A percentile compares a stretch with the other conserved stretches of the same genome.
Conservation (phyloP, 805 yeast genomes). For the Starmerella sp. region DNA sequence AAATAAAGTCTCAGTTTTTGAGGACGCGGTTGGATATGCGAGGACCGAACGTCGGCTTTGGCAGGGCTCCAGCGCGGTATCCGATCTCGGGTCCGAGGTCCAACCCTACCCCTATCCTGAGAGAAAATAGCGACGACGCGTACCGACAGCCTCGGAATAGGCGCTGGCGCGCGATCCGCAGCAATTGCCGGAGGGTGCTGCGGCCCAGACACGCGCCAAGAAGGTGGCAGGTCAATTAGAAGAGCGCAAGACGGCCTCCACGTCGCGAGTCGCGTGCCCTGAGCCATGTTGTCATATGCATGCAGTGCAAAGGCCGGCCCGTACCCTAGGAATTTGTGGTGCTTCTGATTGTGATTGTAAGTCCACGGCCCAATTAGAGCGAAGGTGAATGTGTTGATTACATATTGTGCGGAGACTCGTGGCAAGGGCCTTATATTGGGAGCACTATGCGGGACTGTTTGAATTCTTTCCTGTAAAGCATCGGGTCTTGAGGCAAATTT, state of each 20-base stretch:
- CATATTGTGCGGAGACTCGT: constrained; percentile 10
- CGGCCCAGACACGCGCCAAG: too few relatives aligned
- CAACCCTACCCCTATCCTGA: neutral
- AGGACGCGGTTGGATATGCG: neutral
- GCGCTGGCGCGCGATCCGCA: neutral
- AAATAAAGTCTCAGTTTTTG: too few relatives aligned
- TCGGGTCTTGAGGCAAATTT: constrained; percentile 1
- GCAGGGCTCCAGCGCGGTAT: neutral
- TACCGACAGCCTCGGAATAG: neutral
- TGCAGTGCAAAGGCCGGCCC: neutral
- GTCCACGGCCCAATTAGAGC: constrained; percentile 11
- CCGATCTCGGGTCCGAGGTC: constrained; percentile 16
- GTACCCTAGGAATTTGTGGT: neutral
- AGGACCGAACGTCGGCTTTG: neutral
- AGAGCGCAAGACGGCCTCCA: too few relatives aligned
- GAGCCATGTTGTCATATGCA: constrained; percentile 2
- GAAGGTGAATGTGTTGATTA: constrained; percentile 13
- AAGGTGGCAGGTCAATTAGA: too few relatives aligned
- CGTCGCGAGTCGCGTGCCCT: neutral
- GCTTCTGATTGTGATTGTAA: neutral
- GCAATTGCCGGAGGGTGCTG: too few relatives aligned
- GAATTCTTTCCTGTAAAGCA: neutral
- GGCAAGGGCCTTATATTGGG: constrained; percentile 12
- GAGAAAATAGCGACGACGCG: neutral
- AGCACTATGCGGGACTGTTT: constrained; percentile 1